Base-by-base conservation (phyloP, 208 protist species). In the Tritrichomonas musculus region DNA sequence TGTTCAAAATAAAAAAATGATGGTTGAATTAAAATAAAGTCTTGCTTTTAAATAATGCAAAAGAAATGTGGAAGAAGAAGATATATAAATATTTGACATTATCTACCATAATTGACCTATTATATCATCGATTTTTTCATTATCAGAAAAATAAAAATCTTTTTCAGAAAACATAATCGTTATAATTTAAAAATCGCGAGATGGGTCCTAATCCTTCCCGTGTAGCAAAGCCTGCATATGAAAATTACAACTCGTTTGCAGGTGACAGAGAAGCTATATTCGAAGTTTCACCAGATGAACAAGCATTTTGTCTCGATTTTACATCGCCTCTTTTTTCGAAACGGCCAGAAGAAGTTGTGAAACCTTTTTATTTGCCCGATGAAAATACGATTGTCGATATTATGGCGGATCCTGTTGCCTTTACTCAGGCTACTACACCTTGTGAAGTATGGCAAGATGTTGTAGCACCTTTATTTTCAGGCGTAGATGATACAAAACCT, bases 301-400 rank as follows among this genome's bases (percentile, higher is more conserved):
- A 53, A n/a, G 41, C 47, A 44, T 57, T 88, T 88, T 88, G 17
- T 33, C n/a, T 33, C 5, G 47, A 88, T 22, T 88, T 88, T 30
- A 20, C 47, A 33, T 88, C 41, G 39, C 53, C 33, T 25, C 47
- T 60, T 57, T 88, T 88, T 27, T 14, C n/a, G 14, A 0, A 20
- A n/a, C 25, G 17, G 27, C 25, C 33, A 20, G 8, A 53, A n/a
- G 8, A 44, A 57, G 2, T 8, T 22, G 17, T 47, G 30, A 88
- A 57, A 20, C 4, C 33, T 9, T 44, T 88, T 17, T 57, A 88
- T 47, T 30, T 88, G 2, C 77, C 47, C 20, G 77, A 36, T 20
- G 77, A 53, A 88, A 88, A 88, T 57, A 33, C 41, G 36, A 88
- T 88, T 57, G 77, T 88, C n/a, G 77, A 88, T 39, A 22, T 88